phyloP scores from a whole-genome alignment of 2,329 filamentous ascomycete species.

The Gaeumannomyces tritici region DNA sequence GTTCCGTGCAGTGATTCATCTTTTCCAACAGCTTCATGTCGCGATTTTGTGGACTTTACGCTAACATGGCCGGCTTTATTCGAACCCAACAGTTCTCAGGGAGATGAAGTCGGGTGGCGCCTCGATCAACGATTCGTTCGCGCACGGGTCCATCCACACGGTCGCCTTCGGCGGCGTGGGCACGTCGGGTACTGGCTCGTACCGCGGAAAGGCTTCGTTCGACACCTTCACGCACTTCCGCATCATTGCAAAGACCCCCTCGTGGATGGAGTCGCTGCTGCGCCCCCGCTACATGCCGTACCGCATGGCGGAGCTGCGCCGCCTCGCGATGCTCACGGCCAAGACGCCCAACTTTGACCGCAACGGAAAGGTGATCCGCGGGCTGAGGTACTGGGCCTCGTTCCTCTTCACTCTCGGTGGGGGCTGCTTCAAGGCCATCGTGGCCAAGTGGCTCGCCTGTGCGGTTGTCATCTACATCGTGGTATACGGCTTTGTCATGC shows the following conservation, averaged over 20 bases:
- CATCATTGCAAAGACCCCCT: conserved; percentile 49
- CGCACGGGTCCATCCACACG: conserved; percentile 51
- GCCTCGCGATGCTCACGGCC: conserved; percentile 30
- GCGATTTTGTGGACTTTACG: neutral
- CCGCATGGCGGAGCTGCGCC: conserved; percentile 31
- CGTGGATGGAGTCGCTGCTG: conserved; percentile 59
- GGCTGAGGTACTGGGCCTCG: conserved; percentile 43
- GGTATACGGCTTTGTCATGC: conserved; percentile 8
- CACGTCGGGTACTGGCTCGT: conserved; percentile 64
- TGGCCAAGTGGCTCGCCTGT: conserved; percentile 37
- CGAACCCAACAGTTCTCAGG: conserved; percentile 39
- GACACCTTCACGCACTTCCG: conserved; percentile 54
- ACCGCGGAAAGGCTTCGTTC: conserved; percentile 68
- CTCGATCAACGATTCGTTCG: conserved; percentile 45
- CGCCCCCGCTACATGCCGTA: conserved; percentile 61
- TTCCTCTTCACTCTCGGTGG: conserved; percentile 43
- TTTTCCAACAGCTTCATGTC: neutral
- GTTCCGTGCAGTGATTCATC: neutral
- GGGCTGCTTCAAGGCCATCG: conserved; percentile 35
- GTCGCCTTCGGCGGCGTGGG: conserved; percentile 79
- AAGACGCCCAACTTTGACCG: conserved; percentile 53
- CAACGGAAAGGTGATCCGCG: conserved; percentile 39
- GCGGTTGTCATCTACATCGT: conserved; percentile 15
- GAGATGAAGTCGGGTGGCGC: conserved; percentile 60
- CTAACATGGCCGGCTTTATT: neutral